Conservation (phyloP, 2,329 filamentous ascomycete species). For the Nothopassalora personata region DNA sequence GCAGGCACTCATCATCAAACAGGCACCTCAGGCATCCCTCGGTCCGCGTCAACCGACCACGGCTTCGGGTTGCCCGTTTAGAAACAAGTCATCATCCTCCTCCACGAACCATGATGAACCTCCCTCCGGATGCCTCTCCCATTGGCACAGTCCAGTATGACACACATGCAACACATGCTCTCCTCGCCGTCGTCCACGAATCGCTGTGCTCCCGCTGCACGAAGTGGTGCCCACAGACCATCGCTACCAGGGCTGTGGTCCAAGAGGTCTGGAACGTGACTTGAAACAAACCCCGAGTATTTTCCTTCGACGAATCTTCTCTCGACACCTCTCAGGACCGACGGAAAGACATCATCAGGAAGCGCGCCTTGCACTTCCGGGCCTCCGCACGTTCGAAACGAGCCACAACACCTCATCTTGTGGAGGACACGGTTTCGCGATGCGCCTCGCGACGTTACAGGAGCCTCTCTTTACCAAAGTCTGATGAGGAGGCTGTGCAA, state of each 20-base stretch:
- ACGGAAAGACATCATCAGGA: neutral
- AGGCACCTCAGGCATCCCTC: neutral
- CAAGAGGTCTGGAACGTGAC: neutral
- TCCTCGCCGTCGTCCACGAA: slow-evolving; percentile 3
- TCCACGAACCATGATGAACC: neutral
- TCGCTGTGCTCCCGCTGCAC: neutral
- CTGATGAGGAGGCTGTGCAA: slow-evolving; percentile 7
- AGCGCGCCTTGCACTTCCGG: neutral
- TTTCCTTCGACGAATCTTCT: neutral
- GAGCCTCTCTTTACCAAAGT: neutral
- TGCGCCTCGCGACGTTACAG: neutral
- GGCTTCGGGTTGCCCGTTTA: neutral
- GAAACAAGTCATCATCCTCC: neutral
- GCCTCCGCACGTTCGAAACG: neutral
- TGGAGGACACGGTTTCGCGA: neutral
- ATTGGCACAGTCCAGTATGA: slow-evolving; percentile 1
- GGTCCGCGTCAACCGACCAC: neutral
- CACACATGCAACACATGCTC: slow-evolving; percentile 7
- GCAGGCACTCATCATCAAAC: too few relatives aligned
- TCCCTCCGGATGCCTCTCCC: neutral
- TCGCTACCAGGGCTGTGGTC: slow-evolving; percentile 1
- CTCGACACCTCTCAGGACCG: neutral
- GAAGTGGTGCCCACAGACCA: neutral
- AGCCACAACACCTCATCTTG: slow-evolving; percentile 1
- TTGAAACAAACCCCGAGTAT: neutral